A percentile compares a stretch with the other conserved stretches of the same genome.
phyloP scores from a whole-genome alignment of 2,329 filamentous ascomycete species.

The Ophiostoma ips region DNA sequence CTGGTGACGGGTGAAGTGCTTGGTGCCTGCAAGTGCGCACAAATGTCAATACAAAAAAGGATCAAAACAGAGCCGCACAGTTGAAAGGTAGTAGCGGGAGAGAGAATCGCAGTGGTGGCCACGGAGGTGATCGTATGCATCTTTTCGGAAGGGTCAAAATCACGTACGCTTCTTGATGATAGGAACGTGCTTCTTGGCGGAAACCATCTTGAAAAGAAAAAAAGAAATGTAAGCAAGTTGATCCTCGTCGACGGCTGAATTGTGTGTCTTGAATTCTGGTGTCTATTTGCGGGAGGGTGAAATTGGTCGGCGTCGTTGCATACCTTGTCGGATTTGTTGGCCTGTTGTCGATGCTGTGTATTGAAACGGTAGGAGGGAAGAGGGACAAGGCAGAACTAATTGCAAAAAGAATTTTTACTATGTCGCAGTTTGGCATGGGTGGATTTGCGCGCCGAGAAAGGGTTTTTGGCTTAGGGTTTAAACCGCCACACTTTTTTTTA shows the following conservation, averaged over 20 bases:
- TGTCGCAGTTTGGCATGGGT: slow-evolving; percentile 2
- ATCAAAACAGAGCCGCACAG: no score
- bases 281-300: not conserved
- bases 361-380: slow-evolving; percentile 2
- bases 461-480: slow-evolving; percentile 10
- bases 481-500: slow-evolving; percentile 5
- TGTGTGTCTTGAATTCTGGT: not conserved
- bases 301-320: not conserved
- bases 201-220: slow-evolving; percentile 86
- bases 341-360: slow-evolving; percentile 6
- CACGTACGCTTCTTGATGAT: slow-evolving; percentile 99
- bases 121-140: not conserved
- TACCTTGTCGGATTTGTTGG: slow-evolving; percentile 10
- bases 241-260: not conserved
- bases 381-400: slow-evolving; percentile 1
- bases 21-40: slow-evolving; percentile 62
- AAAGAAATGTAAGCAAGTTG: slow-evolving; percentile 15
- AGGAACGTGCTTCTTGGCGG: slow-evolving; percentile 97
- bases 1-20: slow-evolving; percentile 96
- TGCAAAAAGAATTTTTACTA: slow-evolving; percentile 8
- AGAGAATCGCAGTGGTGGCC: not conserved
- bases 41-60: not conserved
- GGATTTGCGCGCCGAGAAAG: slow-evolving; percentile 5
- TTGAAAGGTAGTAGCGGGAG: not conserved
- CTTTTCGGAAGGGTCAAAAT: slow-evolving; percentile 23